Evolutionary conservation across 257 asterid genomes (phyloP), one percentile per base, ranked within the genome.

Genomic region (Gentiana macrophylla): DNA sequence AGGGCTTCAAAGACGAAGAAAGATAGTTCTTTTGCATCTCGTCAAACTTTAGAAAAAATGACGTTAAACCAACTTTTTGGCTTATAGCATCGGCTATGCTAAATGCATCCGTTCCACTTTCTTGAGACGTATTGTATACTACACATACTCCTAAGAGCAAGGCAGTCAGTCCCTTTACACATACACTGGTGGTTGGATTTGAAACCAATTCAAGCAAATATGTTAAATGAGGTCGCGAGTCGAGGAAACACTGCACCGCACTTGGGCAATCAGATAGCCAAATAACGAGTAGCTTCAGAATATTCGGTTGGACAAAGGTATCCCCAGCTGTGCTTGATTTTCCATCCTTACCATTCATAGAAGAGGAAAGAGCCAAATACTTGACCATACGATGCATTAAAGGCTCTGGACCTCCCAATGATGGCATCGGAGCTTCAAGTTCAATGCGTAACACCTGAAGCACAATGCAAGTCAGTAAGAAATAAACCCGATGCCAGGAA

Each of bases 361-460:
- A 80, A 52, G 94, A 81, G 56, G 95, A 81, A 62, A 89, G 84
- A 5, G 94, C 90, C 36, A 89, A 75, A 74, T 86, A 86, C 78
- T 83, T 86, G 76, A 86, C 86, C 86, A 86, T 75, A 48, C 93
- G 90, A 72, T 89, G 94, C 77, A 89, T 70, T 65, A 86, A 68
- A 44, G 95, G 94, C 77, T 89, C 97, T 34, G 90, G 74, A 36
- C 86, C 86, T 71, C 84, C 91, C 55, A 85, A 61, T 59, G 86
- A 51, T 35, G 80, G 77, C 34, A 64, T 63, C 37, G 94, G 88
- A 10, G 86, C 84, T 72, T 89, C 95, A 58, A 89, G 81, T 59
- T 83, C 80, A 62, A 89, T 79, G 72, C 74, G 64, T 48, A 83
- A 81, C 69, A 86, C 86, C 97, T 89, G 86, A 62, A 78, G 70